A percentile compares a stretch with the other conserved stretches of the same genome.
Evolutionary conservation across 805 yeast species (phyloP).

Genomic region (Candida qinlingensis): DNA sequence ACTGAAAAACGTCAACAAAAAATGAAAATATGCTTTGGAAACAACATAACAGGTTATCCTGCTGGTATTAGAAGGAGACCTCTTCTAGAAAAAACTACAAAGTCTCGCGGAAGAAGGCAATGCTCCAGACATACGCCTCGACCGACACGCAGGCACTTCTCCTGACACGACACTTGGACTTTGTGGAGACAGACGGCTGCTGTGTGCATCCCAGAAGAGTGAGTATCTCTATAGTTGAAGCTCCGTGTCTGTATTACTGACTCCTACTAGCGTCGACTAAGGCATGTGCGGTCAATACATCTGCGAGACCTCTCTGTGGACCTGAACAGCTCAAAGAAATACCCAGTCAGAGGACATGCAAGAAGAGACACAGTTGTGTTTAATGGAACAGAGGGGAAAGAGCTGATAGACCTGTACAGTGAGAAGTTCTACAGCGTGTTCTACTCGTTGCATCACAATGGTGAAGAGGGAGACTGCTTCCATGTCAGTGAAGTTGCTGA

Average conservation of each 20-base stretch:
- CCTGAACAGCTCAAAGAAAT: not conserved
- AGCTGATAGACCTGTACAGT: slow-evolving; percentile 17
- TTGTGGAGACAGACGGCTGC: slow-evolving; percentile 11
- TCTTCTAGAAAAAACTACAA: too few species aligned
- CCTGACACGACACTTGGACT: not conserved
- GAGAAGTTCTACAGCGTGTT: slow-evolving; percentile 29
- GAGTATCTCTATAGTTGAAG: not conserved
- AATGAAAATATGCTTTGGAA: not conserved
- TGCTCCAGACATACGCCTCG: slow-evolving; percentile 6
- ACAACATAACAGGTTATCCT: too few species aligned
- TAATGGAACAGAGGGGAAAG: not conserved
- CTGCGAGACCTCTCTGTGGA: slow-evolving; percentile 15
- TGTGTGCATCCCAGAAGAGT: slow-evolving; percentile 17
- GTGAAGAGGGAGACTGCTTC: slow-evolving; percentile 23
- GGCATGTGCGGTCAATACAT: slow-evolving; percentile 17
- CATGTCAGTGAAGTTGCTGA: slow-evolving; percentile 31
- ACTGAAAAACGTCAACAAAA: not conserved
- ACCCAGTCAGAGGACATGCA: not conserved
- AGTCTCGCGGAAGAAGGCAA: not conserved
- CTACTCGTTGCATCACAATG: slow-evolving; percentile 29
- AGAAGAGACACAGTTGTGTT: not conserved
- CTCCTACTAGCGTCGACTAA: slow-evolving; percentile 17
- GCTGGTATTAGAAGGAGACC: too few species aligned
- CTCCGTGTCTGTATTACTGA: too few species aligned
- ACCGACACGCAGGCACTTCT: slow-evolving; percentile 1